Conservation (phyloP, 1,284 basidiomycete species). For the Puccinia hordei region DNA sequence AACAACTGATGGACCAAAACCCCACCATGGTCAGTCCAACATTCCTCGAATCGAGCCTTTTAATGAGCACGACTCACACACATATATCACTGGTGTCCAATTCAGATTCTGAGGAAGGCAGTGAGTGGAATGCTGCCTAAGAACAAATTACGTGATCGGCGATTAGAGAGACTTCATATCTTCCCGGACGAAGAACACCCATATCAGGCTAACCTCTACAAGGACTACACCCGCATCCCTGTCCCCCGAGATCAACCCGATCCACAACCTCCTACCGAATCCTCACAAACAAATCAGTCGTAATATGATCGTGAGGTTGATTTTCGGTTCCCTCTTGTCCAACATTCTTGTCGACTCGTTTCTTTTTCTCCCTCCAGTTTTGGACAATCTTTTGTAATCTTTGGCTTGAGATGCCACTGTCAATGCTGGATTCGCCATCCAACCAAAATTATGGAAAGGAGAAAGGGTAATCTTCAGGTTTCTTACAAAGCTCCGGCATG, state of each 20-base stretch:
- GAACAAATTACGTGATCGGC: constrained; percentile 83
- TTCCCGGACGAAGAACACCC: constrained; percentile 66
- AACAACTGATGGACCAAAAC: constrained; percentile 76
- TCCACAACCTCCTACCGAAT: background rate
- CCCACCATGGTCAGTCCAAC: constrained; percentile 79
- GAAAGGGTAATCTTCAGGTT: background rate
- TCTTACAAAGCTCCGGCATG: background rate
- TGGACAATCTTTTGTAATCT: constrained; percentile 44
- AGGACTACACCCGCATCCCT: constrained; percentile 44
- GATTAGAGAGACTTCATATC: constrained; percentile 80
- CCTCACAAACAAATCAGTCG: constrained; percentile 3
- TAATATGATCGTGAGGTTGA: background rate
- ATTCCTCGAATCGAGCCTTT: too few relatives aligned
- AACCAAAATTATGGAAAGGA: background rate
- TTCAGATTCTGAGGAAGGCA: constrained; percentile 86
- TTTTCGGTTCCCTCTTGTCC: background rate
- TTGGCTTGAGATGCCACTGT: constrained; percentile 22
- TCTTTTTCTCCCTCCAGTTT: constrained; percentile 37
- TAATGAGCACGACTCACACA: background rate
- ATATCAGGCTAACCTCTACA: constrained; percentile 56
- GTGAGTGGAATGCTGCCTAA: constrained; percentile 96
- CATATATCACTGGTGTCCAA: background rate
- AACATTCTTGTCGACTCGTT: background rate
- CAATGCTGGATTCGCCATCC: background rate
- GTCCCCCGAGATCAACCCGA: background rate